phyloP scores from a whole-genome alignment of 768 basidiomycete genomes.

The Lentinula edodes region DNA sequence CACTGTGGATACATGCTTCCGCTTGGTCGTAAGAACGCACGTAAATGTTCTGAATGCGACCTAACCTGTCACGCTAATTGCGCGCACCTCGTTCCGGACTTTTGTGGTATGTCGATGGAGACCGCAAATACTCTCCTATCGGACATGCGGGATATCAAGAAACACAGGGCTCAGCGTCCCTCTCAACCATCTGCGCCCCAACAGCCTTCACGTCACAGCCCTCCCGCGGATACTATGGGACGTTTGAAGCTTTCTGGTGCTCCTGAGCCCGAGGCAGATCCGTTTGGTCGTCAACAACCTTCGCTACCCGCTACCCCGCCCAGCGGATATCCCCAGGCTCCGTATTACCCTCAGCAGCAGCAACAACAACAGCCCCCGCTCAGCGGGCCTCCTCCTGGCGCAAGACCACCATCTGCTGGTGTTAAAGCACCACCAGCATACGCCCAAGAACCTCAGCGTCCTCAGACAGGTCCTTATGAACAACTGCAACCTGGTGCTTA shows the following conservation, averaged over 20 bases:
- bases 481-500: conserved; percentile 10
- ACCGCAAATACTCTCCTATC: conserved; percentile 90
- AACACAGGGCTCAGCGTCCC: conserved; percentile 41
- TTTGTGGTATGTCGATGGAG: conserved; percentile 99
- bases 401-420: conserved; percentile 33
- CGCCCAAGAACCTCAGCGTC: conserved; percentile 31
- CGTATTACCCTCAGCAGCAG: conserved; percentile 29
- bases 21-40: conserved; percentile 93
- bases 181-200: conserved; percentile 27
- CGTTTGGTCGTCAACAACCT: conserved; percentile 32
- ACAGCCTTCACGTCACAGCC: conserved; percentile 24
- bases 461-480: conserved; percentile 25
- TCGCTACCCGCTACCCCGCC: conserved; percentile 21
- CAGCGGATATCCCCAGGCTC: conserved; percentile 38
- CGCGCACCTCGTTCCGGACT: conserved; percentile 97
- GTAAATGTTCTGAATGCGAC: conserved; percentile 92
- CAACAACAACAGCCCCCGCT: conserved; percentile 14
- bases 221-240: conserved; percentile 33
- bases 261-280: conserved; percentile 30
- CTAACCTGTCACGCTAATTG: conserved; percentile 97
- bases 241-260: conserved; percentile 37
- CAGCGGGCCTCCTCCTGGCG: conserved; percentile 18
- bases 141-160: conserved; percentile 90
- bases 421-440: conserved; percentile 41
- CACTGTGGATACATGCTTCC: conserved; percentile 99